Evolutionary conservation across 805 yeast genomes (phyloP).

Genomic region (Nakazawaea ishiwadae): DNA sequence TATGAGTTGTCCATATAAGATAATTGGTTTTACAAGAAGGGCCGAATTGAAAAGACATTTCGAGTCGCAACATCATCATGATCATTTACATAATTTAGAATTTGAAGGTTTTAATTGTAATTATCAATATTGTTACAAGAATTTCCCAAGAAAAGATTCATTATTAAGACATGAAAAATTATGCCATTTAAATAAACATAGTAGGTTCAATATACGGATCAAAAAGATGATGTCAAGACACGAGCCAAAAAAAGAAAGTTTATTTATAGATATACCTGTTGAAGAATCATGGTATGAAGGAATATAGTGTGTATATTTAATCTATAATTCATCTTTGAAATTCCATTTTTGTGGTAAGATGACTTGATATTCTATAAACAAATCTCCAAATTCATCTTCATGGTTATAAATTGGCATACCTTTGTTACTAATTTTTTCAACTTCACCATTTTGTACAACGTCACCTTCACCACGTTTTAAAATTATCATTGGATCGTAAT

Average conservation of each 20-base stretch:
- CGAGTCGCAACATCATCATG: conserved; percentile 35
- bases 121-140: conserved; percentile 35
- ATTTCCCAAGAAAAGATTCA: conserved; percentile 50
- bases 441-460: conserved; percentile 43
- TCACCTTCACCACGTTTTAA: conserved; percentile 73
- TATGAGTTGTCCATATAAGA: conserved; percentile 41
- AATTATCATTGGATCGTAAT: conserved; percentile 38
- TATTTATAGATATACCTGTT: background rate
- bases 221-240: too few species aligned
- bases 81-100: conserved; percentile 8
- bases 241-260: conserved; percentile 1
- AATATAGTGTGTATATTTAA: background rate
- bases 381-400: conserved; percentile 51
- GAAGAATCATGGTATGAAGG: too few species aligned
- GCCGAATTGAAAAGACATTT: conserved; percentile 48
- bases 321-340: conserved; percentile 1
- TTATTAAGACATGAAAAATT: conserved; percentile 46
- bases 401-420: conserved; percentile 76
- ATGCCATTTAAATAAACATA: conserved; percentile 41
- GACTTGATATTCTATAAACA: conserved; percentile 44
- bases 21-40: conserved; percentile 42
- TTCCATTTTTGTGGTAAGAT: conserved; percentile 35
- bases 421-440: conserved; percentile 64
- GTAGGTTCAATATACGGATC: conserved; percentile 33
- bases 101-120: conserved; percentile 13